phyloP scores from a whole-genome alignment of 148 eudicot genomes.

The Amaranthus cruentus region DNA sequence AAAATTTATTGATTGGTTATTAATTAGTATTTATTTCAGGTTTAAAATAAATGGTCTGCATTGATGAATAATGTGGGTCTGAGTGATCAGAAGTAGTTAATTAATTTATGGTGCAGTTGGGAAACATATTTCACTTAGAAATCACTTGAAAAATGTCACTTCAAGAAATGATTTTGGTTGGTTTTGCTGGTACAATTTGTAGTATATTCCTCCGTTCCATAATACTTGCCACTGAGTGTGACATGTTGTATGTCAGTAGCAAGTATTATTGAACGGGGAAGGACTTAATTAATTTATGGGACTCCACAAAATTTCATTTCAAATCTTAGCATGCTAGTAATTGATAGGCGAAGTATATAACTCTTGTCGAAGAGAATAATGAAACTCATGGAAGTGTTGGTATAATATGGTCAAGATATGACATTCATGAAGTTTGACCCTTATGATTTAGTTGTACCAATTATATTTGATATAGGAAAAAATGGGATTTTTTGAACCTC shows the following conservation, averaged over 20 bases:
- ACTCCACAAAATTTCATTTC: conserved; percentile 1
- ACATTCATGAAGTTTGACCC: conserved; percentile 13
- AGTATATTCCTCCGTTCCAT: too few species aligned
- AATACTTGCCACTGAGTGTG: too few species aligned
- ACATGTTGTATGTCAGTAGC: too few species aligned
- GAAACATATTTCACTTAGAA: not conserved
- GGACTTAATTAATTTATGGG: conserved; percentile 3
- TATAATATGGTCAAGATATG: conserved; percentile 15
- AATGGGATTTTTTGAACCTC: not conserved
- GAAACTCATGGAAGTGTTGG: conserved; percentile 12
- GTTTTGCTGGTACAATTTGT: not conserved
- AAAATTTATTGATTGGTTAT: not conserved
- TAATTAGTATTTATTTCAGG: not conserved
- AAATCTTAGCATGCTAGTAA: not conserved
- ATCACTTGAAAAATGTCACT: conserved; percentile 14
- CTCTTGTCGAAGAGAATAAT: not conserved
- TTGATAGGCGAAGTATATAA: not conserved
- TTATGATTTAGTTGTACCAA: not conserved
- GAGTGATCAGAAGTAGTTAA: conserved; percentile 1
- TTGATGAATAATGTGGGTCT: not conserved
- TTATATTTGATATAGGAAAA: not conserved
- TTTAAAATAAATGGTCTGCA: not conserved
- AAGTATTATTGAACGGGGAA: too few species aligned
- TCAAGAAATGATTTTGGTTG: conserved; percentile 14
- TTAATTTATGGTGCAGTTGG: conserved; percentile 1